Evolutionary conservation across 257 asterid genomes (phyloP).

Genomic region (Fraxinus excelsior): DNA sequence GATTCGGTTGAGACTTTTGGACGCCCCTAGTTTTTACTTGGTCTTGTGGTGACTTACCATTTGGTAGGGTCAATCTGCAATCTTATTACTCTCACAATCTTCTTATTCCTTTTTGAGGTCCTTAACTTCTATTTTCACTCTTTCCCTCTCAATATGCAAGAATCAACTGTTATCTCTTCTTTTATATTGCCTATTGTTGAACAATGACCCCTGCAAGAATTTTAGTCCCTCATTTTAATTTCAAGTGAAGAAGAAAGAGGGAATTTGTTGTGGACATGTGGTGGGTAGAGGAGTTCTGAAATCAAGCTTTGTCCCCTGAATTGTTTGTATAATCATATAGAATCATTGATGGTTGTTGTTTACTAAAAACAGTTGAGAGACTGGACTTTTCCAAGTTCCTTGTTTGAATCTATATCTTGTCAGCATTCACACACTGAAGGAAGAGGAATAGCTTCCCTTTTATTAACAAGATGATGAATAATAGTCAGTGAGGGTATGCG

Average conservation of each 20-base stretch:
- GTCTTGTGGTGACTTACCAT: neutral
- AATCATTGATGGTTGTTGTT: neutral
- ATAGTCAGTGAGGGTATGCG: neutral
- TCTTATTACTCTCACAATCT: neutral
- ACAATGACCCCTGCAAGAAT: neutral
- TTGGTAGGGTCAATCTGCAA: neutral
- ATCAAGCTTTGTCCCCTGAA: neutral
- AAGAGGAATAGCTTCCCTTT: neutral
- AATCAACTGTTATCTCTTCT: neutral
- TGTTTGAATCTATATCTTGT: neutral
- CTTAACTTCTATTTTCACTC: too few relatives aligned
- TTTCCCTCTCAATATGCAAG: neutral
- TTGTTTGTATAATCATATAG: neutral
- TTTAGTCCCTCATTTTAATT: neutral
- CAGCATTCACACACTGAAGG: neutral
- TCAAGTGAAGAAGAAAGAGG: neutral
- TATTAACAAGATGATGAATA: neutral
- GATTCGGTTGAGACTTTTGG: too few relatives aligned
- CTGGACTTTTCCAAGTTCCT: neutral
- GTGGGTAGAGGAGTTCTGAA: neutral
- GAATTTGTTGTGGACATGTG: neutral
- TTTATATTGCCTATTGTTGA: neutral
- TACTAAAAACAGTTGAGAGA: neutral
- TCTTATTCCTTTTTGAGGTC: neutral
- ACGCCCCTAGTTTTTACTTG: neutral